Base-by-base conservation (phyloP, 768 basidiomycete species). In the Suillus plorans region DNA sequence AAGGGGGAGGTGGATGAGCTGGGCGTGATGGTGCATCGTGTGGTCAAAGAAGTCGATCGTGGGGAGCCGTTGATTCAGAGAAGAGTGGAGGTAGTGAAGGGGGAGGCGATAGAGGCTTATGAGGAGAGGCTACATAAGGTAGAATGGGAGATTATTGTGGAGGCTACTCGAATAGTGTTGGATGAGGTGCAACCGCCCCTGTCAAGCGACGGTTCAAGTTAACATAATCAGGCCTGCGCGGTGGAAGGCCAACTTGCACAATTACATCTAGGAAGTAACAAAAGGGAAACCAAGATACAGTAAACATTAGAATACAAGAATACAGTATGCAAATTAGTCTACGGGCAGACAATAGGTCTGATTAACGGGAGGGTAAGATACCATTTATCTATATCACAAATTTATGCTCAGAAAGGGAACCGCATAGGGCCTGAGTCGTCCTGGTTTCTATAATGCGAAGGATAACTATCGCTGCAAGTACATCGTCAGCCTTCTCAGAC, bases 11-110 rank as follows among this genome's bases (percentile, higher is more conserved):
- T 96, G 56, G 80, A 81, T 39, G 81, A 84, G 64, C 88, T 91
- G 0, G 96, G 97, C 0, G 88, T 86, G 1, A 99, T 98, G 97
- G 89, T 98, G 0, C 97, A 99, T 77, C 85, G 89, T 31, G 97
- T 98, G 16, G 88, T 99, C 42, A 89, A 88, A 68, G 92, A 96
- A 72, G 95, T 99, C 36, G 97, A 99, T 77, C 86, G 89, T 8
- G 97, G 97, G 0, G 88, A 93, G 69, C 95, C 97, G 0, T 69
- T 99, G 45, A 75, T 99, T 34, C 90, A 96, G 56, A 80, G 86
- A 64, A 87, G 95, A 73, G 85, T 99, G 2, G 84, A 85, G 68
- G 88, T 96, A 61, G 77, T 79, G 67, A 77, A 86, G 64, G 94
- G 86, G 7, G 96, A 99, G 68, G 74, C 85, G 5, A 75, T 89